phyloP scores from a whole-genome alignment of 768 basidiomycete genomes.

The Boletus rex-veris region DNA sequence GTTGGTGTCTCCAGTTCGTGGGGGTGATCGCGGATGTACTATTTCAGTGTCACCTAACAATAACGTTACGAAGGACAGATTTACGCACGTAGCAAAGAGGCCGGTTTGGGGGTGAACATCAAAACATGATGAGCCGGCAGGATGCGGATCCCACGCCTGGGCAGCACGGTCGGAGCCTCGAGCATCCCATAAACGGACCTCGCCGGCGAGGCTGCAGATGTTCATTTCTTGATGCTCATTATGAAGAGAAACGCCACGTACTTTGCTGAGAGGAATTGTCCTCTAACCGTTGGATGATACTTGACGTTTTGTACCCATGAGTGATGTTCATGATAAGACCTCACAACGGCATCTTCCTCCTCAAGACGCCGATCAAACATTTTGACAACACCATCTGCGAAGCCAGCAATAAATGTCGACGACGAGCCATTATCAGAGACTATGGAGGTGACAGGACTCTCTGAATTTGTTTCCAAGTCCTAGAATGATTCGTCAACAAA shows the following conservation, averaged over 20 bases:
- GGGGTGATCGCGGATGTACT: constrained; percentile 61
- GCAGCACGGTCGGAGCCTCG: constrained; percentile 59
- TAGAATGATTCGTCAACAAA: constrained; percentile 29
- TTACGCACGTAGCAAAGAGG: constrained; percentile 80
- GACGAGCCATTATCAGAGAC: constrained; percentile 72
- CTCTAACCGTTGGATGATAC: constrained; percentile 67
- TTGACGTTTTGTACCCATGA: constrained; percentile 91
- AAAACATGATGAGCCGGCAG: constrained; percentile 75
- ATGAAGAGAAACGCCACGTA: constrained; percentile 32
- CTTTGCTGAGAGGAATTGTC: constrained; percentile 85
- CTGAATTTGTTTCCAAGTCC: constrained; percentile 88
- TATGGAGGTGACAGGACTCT: constrained; percentile 86
- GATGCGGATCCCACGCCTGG: constrained; percentile 61
- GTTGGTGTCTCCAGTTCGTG: constrained; percentile 64
- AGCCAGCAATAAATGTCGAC: constrained; percentile 82
- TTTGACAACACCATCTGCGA: constrained; percentile 87
- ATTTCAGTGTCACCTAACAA: constrained; percentile 6
- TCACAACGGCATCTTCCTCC: constrained; percentile 78
- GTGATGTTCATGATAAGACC: constrained; percentile 71
- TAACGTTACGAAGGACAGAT: not conserved
- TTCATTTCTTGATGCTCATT: not conserved
- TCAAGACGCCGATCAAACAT: constrained; percentile 90
- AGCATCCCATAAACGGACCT: constrained; percentile 89
- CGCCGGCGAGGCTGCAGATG: constrained; percentile 70
- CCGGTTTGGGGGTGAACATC: constrained; percentile 82